Conservation (phyloP, 164 flowering plant genomes). For the Vitis rupestris region DNA sequence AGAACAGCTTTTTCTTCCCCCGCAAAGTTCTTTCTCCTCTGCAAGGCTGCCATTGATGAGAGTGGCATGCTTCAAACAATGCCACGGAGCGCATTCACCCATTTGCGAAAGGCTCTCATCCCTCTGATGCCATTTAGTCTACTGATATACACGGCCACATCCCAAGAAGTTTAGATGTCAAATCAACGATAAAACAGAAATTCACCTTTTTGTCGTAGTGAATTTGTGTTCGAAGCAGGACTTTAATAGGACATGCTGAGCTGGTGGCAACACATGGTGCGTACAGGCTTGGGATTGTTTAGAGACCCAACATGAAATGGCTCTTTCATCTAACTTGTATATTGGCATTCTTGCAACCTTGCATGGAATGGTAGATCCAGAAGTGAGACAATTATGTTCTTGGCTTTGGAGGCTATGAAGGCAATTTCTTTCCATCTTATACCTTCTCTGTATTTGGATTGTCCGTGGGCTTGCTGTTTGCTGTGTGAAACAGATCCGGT, state of each 20-base stretch:
- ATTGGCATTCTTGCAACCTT: slow-evolving; percentile 49
- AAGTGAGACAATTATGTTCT: slow-evolving; percentile 10
- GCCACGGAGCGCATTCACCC: slow-evolving; percentile 30
- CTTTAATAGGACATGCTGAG: slow-evolving; percentile 12
- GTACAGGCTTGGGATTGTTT: slow-evolving; percentile 57
- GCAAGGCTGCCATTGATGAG: slow-evolving; percentile 4
- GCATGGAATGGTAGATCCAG: slow-evolving; percentile 32
- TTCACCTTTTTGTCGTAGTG: not conserved
- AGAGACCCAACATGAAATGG: slow-evolving; percentile 49
- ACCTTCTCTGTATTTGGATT: not conserved
- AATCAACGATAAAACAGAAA: not conserved
- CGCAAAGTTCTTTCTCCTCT: not conserved
- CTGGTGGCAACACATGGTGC: slow-evolving; percentile 23
- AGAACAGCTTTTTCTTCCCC: not conserved
- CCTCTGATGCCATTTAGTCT: slow-evolving; percentile 29
- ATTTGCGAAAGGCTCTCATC: slow-evolving; percentile 32
- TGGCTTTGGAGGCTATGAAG: slow-evolving; percentile 21
- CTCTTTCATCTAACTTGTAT: slow-evolving; percentile 52
- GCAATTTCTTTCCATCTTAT: slow-evolving; percentile 8
- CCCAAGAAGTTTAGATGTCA: slow-evolving; percentile 26
- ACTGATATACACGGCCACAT: slow-evolving; percentile 42
- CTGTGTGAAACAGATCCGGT: not conserved
- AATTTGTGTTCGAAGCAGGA: slow-evolving; percentile 33
- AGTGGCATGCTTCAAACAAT: slow-evolving; percentile 36
- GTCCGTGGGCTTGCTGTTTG: not conserved